phyloP scores from a whole-genome alignment of 176 grass and related monocot species.

The Bothriochloa decipiens region DNA sequence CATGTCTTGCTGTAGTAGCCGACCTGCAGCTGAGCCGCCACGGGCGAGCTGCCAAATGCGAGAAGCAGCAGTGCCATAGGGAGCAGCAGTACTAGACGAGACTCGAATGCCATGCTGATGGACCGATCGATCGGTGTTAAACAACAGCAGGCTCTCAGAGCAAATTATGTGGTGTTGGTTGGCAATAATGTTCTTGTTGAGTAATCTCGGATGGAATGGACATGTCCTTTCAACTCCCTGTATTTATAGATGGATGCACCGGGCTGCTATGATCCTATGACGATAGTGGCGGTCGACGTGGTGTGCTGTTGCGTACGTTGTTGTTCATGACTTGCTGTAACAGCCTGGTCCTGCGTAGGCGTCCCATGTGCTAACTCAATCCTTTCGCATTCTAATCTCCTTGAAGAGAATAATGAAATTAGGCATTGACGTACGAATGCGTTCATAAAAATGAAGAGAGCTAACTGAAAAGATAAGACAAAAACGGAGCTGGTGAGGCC shows the following conservation, averaged over 20 bases:
- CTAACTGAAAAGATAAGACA: background rate
- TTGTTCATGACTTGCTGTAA: background rate
- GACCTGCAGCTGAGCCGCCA: constrained; percentile 41
- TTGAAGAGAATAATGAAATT: background rate
- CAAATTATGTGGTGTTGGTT: background rate
- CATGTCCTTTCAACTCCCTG: background rate
- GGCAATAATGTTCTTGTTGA: constrained; percentile 7
- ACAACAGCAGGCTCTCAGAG: background rate
- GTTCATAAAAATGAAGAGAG: background rate
- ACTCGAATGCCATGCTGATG: constrained; percentile 37
- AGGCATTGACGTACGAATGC: background rate
- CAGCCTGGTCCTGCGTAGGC: constrained; percentile 30
- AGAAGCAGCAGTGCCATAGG: constrained; percentile 10
- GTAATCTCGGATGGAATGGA: constrained; percentile 2
- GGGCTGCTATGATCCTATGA: background rate
- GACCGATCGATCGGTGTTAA: background rate
- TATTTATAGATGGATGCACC: constrained; percentile 18
- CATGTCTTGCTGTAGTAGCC: constrained; percentile 69
- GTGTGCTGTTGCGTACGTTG: background rate
- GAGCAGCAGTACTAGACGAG: background rate
- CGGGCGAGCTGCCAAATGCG: background rate
- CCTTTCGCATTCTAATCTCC: background rate
- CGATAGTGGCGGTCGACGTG: background rate
- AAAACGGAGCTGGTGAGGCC: background rate
- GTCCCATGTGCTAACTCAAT: constrained; percentile 39